These are phyloP conservation scores for Canavalia gladiata DNA, from an alignment of 306 rosid species.

Conservation along the genomic window DNA sequence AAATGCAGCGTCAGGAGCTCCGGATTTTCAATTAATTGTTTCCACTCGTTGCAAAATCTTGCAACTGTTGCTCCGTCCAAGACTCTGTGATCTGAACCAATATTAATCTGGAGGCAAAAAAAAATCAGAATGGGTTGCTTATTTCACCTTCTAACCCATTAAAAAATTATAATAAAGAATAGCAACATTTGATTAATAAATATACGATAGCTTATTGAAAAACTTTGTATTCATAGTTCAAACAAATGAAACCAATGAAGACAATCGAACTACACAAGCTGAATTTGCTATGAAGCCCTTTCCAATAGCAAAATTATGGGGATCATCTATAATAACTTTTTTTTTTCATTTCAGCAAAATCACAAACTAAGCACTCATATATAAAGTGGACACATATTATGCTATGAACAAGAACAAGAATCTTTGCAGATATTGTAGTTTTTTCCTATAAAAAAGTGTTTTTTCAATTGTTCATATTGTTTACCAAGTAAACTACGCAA, in stretches of 20 bases:
- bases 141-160: slow-evolving; percentile 39
- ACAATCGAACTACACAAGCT: slow-evolving; percentile 15
- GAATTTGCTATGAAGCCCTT: not conserved
- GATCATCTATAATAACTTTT: not conserved
- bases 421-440: not conserved
- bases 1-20: slow-evolving; percentile 77
- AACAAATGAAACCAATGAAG: not conserved
- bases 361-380: not conserved
- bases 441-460: not conserved
- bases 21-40: slow-evolving; percentile 76
- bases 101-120: slow-evolving; percentile 67
- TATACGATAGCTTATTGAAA: not conserved
- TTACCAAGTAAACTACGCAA: slow-evolving; percentile 35
- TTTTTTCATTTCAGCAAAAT: not conserved
- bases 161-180: slow-evolving; percentile 7
- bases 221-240: slow-evolving; percentile 19
- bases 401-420: not conserved
- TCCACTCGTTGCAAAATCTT: slow-evolving; percentile 91
- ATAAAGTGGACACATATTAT: not conserved
- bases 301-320: not conserved
- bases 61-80: slow-evolving; percentile 98
- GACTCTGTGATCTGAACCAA: slow-evolving; percentile 97
- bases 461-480: not conserved
- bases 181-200: slow-evolving; percentile 8
- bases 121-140: slow-evolving; percentile 26